phyloP scores from a whole-genome alignment of 306 rosid genomes.

The Potentilla sterilis region DNA sequence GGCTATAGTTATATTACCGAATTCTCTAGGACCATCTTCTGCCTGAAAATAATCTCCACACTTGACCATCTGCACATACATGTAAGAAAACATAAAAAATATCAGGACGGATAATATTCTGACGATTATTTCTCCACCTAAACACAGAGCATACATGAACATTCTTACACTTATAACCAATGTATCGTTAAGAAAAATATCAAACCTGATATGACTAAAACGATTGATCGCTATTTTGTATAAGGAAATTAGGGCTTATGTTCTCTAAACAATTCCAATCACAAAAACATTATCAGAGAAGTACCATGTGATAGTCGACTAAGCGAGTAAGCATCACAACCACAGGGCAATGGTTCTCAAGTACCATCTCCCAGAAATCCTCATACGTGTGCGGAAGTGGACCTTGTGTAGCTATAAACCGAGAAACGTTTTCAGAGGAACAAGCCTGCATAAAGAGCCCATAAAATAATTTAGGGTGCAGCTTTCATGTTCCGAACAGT shows the following conservation, averaged over 20 bases:
- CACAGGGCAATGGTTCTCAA: conserved; percentile 75
- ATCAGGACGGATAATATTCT: neutral
- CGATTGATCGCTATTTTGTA: neutral
- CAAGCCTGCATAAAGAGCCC: conserved; percentile 24
- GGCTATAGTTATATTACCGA: conserved; percentile 62
- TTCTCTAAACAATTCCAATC: neutral
- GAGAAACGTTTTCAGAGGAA: conserved; percentile 45
- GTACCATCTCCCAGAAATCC: conserved; percentile 97
- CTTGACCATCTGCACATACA: conserved; percentile 33
- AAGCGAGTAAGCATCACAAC: conserved; percentile 87
- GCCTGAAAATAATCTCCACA: conserved; percentile 94
- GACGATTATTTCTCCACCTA: neutral
- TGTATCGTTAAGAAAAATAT: neutral
- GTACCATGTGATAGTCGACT: conserved; percentile 70
- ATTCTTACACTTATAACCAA: neutral
- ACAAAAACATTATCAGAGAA: neutral
- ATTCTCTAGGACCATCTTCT: conserved; percentile 77
- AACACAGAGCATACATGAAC: neutral
- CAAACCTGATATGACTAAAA: neutral
- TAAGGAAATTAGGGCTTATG: neutral
- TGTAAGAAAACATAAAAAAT: neutral
- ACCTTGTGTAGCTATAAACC: conserved; percentile 94
- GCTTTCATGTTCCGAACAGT: no score
- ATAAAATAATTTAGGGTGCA: neutral
- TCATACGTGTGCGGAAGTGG: conserved; percentile 85